Evolutionary conservation across 1,139 yeast genomes (phyloP).

Genomic region (Blastobotrys apis): DNA sequence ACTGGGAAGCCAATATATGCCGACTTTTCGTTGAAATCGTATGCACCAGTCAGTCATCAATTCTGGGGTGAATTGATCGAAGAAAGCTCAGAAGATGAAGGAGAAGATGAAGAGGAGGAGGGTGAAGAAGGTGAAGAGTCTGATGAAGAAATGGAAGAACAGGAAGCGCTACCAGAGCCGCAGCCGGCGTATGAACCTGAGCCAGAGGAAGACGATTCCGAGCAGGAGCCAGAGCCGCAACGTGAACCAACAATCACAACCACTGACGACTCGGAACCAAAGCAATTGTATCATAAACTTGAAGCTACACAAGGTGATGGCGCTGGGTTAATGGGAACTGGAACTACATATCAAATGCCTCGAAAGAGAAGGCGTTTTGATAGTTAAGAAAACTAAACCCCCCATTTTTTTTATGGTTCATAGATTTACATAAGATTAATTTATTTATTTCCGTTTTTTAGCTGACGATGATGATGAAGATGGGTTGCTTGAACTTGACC

Average conservation of each 20-base stretch:
- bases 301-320: conserved; percentile 33
- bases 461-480: background rate
- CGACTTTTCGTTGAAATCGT: background rate
- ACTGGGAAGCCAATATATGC: conserved; percentile 32
- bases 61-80: conserved; percentile 34
- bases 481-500: conserved; percentile 10
- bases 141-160: conserved; percentile 21
- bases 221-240: conserved; percentile 14
- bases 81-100: conserved; percentile 32
- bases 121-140: conserved; percentile 21
- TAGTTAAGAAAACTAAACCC: background rate
- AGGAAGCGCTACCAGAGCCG: conserved; percentile 21
- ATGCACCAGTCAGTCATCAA: background rate
- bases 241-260: conserved; percentile 14
- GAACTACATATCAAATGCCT: conserved; percentile 21
- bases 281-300: conserved; percentile 42
- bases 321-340: conserved; percentile 26
- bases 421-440: background rate
- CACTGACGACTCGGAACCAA: conserved; percentile 12
- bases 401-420: background rate
- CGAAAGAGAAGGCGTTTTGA: conserved; percentile 21
- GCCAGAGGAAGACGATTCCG: conserved; percentile 24
- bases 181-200: conserved; percentile 30
- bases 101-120: conserved; percentile 30
- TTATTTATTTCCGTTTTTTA: conserved; percentile 11